Conservation (phyloP, 2,329 filamentous ascomycete species). For the Cytospora paraplurivora region DNA sequence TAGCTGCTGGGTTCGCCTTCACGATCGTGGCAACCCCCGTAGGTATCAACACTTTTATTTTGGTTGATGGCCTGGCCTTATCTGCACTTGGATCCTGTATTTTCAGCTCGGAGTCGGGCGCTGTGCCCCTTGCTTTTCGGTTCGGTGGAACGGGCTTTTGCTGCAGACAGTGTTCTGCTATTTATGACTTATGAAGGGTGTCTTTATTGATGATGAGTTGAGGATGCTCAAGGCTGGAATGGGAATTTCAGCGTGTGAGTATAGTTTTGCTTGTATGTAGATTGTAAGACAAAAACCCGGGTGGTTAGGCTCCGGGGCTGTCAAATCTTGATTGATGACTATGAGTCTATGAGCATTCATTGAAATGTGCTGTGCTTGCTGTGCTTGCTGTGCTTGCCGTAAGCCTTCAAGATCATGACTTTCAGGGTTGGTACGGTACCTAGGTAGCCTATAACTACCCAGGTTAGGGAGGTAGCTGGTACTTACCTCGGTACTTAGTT, state of each 20-base stretch:
- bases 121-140: conserved; percentile 34
- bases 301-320: not conserved
- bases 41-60: conserved; percentile 47
- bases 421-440: no score
- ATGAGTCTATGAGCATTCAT: no score
- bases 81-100: conserved; percentile 34
- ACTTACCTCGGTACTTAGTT: no score
- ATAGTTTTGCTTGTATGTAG: conserved; percentile 17
- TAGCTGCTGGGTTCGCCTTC: conserved; percentile 20
- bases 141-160: conserved; percentile 18
- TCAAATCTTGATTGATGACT: conserved; percentile 6
- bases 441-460: no score
- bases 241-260: conserved; percentile 21
- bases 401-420: not conserved
- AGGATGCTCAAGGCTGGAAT: conserved; percentile 12
- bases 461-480: no score
- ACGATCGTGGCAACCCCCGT: conserved; percentile 40
- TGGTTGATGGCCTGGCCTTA: conserved; percentile 44
- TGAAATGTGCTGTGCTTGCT: not conserved
- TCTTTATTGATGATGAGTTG: not conserved
- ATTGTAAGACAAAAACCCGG: not conserved
- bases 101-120: conserved; percentile 57
- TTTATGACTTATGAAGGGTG: conserved; percentile 33
- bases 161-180: conserved; percentile 39
- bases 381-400: not conserved